A percentile compares a stretch with the other conserved stretches of the same genome.
Conservation (phyloP, 306 rosid genomes). For the Pyrus pyrifolia region DNA sequence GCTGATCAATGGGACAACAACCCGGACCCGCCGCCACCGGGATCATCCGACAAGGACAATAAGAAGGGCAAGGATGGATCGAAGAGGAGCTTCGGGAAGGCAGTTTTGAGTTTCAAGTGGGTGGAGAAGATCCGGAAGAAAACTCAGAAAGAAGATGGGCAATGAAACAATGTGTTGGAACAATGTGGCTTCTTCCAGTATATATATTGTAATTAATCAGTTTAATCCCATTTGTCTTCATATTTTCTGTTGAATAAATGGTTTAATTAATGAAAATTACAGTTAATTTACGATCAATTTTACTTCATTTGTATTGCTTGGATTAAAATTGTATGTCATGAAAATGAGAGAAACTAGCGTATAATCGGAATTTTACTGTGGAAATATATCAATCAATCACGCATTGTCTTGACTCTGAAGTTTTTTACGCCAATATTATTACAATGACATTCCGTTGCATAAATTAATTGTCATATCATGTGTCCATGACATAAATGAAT, state of each 20-base stretch:
- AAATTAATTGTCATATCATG: no score
- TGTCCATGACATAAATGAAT: neutral
- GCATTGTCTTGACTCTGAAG: neutral
- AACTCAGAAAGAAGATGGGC: conserved; percentile 17
- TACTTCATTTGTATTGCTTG: neutral
- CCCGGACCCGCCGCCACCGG: conserved; percentile 36
- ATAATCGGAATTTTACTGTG: no score
- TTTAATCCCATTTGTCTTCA: neutral
- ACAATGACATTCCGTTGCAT: fast-evolving
- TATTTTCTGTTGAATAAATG: neutral
- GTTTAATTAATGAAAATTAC: neutral
- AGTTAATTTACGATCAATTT: neutral
- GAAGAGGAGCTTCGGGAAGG: conserved; percentile 33
- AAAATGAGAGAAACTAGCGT: no score
- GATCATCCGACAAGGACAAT: conserved; percentile 32
- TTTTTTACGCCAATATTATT: fast-evolving
- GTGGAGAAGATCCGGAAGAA: conserved; percentile 45
- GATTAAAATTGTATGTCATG: neutral
- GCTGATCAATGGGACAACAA: conserved; percentile 73
- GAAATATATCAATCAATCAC: neutral
- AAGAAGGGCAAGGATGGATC: conserved; percentile 46
- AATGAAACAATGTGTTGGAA: neutral
- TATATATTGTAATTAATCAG: neutral
- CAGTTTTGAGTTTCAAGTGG: conserved; percentile 51
- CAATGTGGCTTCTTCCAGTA: conserved; percentile 1